Evolutionary conservation across 352 stramenopile species (phyloP), one percentile per base, ranked within the genome.

Genomic region (Globisporangium rhizosaccharum): DNA sequence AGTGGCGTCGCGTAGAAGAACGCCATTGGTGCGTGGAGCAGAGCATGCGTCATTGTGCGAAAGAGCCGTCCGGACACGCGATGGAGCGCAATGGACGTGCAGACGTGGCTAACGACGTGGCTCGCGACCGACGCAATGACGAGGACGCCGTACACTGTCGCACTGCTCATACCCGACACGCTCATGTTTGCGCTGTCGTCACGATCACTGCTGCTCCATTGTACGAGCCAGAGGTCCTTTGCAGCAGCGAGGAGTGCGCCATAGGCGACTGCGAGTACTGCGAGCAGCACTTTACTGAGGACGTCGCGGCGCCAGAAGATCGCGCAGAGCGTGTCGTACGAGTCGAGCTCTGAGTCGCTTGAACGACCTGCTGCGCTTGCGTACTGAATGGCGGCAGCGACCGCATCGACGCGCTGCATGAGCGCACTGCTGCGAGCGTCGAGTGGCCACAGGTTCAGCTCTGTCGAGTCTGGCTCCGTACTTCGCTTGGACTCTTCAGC

Each of bases 1-100:
- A 79, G 61, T 18, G 71, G 68, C 3, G 68, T 79, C 33, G 65
- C 59, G 52, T 79, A 76, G 39, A 76, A 79, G 61, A 79, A 79
- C 8, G 57, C 62, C 68, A 79, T 76, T 4, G 71, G 68, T 0
- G 71, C 68, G 33, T 51, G 62, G 9, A 79, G 52, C 30, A 79
- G 53, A 33, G 71, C 62, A 26, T 20, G 54, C 20, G 71, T 79
- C 71, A 79, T 76, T 8, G 67, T 54, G 36, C 62, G 59, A 25
- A 79, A 79, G 57, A 74, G 65, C 2, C 39, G 54, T 49, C 72
- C 70, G 28, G 71, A 65, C 11, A 62, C 66, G 25, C 30, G 49
- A 8, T 70, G 57, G 20, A 78, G 25, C 51, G 36, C n/a, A 0
- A 78, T 61, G 2, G 65, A 52, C 12, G 48, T 37, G 14, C 17